Conservation (phyloP, 2,329 filamentous ascomycete species). For the Paecilomyces sp. region DNA sequence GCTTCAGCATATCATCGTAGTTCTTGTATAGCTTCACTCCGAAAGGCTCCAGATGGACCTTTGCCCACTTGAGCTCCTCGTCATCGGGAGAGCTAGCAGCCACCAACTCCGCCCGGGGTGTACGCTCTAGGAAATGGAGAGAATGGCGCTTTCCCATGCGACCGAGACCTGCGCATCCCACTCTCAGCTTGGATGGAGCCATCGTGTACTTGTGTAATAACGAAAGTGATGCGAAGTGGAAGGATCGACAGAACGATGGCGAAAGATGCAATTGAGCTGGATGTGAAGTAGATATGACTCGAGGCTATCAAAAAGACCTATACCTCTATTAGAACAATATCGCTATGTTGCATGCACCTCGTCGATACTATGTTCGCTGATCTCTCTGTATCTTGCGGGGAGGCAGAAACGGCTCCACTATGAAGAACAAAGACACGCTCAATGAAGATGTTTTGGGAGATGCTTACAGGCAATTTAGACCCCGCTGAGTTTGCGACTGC, state of each 20-base stretch:
- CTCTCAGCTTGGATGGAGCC: slow-evolving; percentile 4
- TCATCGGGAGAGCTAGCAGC: slow-evolving; percentile 31
- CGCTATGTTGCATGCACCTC: background rate
- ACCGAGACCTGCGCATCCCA: slow-evolving; percentile 4
- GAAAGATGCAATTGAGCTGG: background rate
- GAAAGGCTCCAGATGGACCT: slow-evolving; percentile 36
- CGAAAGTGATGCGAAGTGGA: background rate
- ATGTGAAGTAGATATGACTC: background rate
- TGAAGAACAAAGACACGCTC: background rate
- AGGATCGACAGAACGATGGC: too few relatives aligned
- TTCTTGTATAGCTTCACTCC: slow-evolving; percentile 41
- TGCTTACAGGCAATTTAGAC: background rate
- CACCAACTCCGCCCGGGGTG: slow-evolving; percentile 32
- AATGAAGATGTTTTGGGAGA: background rate
- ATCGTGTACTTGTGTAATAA: background rate
- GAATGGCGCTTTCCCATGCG: slow-evolving; percentile 28
- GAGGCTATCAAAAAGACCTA: background rate
- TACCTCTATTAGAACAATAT: background rate
- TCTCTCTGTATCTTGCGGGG: background rate
- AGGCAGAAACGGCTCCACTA: background rate
- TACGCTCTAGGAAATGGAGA: slow-evolving; percentile 28
- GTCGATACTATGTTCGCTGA: background rate
- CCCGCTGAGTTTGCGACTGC: background rate
- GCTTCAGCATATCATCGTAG: slow-evolving; percentile 45
- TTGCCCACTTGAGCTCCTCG: slow-evolving; percentile 36